Evolutionary conservation across 345 rosid species (phyloP), one percentile per base, ranked within the genome.

Genomic region (Camelina laxa): DNA sequence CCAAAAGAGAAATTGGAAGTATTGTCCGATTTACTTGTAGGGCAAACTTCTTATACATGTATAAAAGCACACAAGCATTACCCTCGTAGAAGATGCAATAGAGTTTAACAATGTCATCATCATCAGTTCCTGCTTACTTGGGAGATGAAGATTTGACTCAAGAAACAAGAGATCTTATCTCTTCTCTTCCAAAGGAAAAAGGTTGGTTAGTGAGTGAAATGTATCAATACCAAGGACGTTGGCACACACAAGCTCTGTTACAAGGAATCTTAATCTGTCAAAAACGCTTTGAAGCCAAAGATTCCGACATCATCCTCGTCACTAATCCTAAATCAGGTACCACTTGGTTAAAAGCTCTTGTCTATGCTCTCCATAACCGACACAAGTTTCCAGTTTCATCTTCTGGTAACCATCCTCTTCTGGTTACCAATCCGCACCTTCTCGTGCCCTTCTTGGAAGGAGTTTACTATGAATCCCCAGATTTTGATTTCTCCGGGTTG

Each of bases 271-370:
- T 85, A 13, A 10, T 45, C 7, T 85, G 82, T 58, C 86, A 85
- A 57, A 63, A 65, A 4, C 70, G 67, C 42, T 88, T 88, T 50
- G 69, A 81, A 44, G 86, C 86, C 24, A 70, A 70, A 2, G 70
- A 80, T 22, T 56, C 81, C 15, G 93, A 88, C 61, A 47, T 86
- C 61, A 64, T 85, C 64, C 84, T 88, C 1, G 84, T 82, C 51
- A 82, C 91, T 44, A 72, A 76, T 60, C 91, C 91, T 7, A 88
- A 88, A 63, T 80, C 88, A 41, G 93, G 93, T 69, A 84, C 91
- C 42, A 86, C 91, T 7, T 88, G 91, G 93, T 51, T 88, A 8
- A 85, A 88, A 56, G 86, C 91, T n/a, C 14, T 88, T 7, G 57
- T 75, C 13, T 88, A 85, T 68, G 84, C 89, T n/a, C 44, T 86